Evolutionary conservation across 2,329 filamentous ascomycete genomes (phyloP), one percentile per base, ranked within the genome.

Genomic region (Sarocladium oryzae): DNA sequence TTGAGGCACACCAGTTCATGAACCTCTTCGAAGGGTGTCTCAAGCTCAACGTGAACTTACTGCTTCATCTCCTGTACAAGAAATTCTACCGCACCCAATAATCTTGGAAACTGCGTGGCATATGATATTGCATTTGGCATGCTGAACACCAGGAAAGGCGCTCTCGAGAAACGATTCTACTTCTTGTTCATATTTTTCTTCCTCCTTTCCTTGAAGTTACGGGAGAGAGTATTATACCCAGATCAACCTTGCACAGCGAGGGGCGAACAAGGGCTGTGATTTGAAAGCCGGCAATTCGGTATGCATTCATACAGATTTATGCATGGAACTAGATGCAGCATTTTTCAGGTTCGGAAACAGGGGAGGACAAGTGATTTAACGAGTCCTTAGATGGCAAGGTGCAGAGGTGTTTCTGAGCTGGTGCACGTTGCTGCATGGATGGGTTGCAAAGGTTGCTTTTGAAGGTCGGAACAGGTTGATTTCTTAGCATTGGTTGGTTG

Each of bases 11-110:
- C 61, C 90, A 96, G 70, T 96, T 95, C 67, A 91, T 97, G 82
- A 90, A 89, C 63, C 76, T 97, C 54, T 99, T 99, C 63, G 89
- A 95, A 66, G 85, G 85, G 51, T 81, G 79, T 56, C 77, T 96
- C 64, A 85, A 87, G 69, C 79, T 99, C 63, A 97, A 97, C 68
- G 93, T 99, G 63, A 99, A 99, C 73, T 69, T 99, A 63, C 82
- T 99, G 71, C 76, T 99, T 75, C 93, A 99, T 77, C 76, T 97
- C 68, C 81, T 99, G 59, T 97, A 97, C 77, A 95, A 95, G 81
- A 99, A 99, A 78, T 99, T 99, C 69, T 99, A 99, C 66, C 75
- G 82, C 55, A 85, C 83, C 54, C 81, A 85, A 62, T 84, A 70
- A 32, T 16, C 4, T 3, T 48, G 18, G 18, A 13, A 30, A 7